These are phyloP conservation scores for Dunaliella primolecta DNA, from an alignment of 139 green algal genomes.

Conservation along the genomic window DNA sequence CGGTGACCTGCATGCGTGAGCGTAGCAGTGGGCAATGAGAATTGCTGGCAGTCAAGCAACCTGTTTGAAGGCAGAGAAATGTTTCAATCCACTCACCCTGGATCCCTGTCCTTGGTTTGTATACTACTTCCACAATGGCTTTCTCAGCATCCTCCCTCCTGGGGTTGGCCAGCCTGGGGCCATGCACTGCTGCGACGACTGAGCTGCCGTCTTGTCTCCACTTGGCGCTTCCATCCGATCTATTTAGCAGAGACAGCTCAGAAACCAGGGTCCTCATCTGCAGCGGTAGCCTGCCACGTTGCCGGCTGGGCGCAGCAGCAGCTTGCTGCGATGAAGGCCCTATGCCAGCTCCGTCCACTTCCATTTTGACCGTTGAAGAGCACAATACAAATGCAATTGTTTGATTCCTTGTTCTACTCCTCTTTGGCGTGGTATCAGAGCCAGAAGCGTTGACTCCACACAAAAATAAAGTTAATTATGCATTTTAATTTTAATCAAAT, in stretches of 20 bases:
- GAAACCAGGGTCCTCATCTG: slow-evolving; percentile 47
- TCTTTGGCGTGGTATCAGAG: too few relatives aligned
- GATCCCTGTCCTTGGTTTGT: slow-evolving; percentile 48
- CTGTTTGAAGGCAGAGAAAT: too few relatives aligned
- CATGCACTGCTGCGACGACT: slow-evolving; percentile 66
- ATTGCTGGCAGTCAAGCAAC: too few relatives aligned
- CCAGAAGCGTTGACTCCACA: too few relatives aligned
- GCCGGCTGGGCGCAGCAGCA: neutral
- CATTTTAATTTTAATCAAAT: too few relatives aligned
- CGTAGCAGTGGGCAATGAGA: too few relatives aligned
- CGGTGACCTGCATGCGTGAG: slow-evolving; percentile 20
- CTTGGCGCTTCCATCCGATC: slow-evolving; percentile 64
- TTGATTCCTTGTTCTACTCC: too few relatives aligned
- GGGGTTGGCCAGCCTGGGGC: slow-evolving; percentile 38
- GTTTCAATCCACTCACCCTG: slow-evolving; percentile 46
- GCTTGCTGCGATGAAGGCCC: neutral
- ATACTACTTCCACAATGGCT: slow-evolving; percentile 60
- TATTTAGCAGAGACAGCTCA: slow-evolving; percentile 52
- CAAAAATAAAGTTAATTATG: too few relatives aligned
- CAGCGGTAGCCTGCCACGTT: neutral
- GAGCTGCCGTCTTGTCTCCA: slow-evolving; percentile 56
- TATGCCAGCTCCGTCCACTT: neutral
- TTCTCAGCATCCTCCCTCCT: slow-evolving; percentile 57
- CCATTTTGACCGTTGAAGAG: too few relatives aligned
- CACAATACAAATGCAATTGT: too few relatives aligned